A percentile compares a stretch with the other conserved stretches of the same genome.
phyloP scores from a whole-genome alignment of 306 rosid genomes.

The Inga laurina region DNA sequence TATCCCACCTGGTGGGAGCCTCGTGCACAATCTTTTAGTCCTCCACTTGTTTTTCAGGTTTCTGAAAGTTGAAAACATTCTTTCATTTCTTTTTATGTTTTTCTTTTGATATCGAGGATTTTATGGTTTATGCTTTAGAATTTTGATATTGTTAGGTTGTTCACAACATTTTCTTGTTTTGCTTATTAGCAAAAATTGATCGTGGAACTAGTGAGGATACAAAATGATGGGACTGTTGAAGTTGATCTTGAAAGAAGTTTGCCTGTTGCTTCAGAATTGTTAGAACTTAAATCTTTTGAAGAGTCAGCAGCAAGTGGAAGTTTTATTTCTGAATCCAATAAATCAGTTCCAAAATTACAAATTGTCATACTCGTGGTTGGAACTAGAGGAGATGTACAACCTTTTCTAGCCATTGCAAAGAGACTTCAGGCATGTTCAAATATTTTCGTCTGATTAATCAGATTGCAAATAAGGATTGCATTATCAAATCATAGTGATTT shows the following conservation, averaged over 20 bases:
- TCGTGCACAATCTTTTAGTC: neutral
- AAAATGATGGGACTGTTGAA: conserved; percentile 78
- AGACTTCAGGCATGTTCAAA: conserved; percentile 75
- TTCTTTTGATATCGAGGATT: neutral
- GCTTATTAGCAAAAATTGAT: conserved; percentile 61
- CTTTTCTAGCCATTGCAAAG: conserved; percentile 83
- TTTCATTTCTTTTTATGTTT: neutral
- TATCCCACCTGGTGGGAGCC: too few relatives aligned
- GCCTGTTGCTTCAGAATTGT: conserved; percentile 67
- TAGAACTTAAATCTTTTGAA: conserved; percentile 59
- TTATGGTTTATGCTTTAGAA: neutral
- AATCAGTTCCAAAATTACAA: conserved; percentile 62
- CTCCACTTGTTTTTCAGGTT: too few relatives aligned
- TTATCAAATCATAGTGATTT: conserved; percentile 1
- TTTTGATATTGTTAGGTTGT: conserved; percentile 8
- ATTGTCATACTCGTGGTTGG: conserved; percentile 88
- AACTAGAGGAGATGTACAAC: conserved; percentile 91
- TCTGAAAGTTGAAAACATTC: too few relatives aligned
- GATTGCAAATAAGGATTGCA: conserved; percentile 14
- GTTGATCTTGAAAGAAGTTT: conserved; percentile 59
- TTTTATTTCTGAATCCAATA: conserved; percentile 40
- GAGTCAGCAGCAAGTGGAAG: conserved; percentile 36
- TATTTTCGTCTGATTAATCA: conserved; percentile 22
- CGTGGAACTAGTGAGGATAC: conserved; percentile 68
- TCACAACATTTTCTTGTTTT: conserved; percentile 30